Evolutionary conservation across 1,284 basidiomycete genomes (phyloP).

Genomic region (Cystobasidium sp.): DNA sequence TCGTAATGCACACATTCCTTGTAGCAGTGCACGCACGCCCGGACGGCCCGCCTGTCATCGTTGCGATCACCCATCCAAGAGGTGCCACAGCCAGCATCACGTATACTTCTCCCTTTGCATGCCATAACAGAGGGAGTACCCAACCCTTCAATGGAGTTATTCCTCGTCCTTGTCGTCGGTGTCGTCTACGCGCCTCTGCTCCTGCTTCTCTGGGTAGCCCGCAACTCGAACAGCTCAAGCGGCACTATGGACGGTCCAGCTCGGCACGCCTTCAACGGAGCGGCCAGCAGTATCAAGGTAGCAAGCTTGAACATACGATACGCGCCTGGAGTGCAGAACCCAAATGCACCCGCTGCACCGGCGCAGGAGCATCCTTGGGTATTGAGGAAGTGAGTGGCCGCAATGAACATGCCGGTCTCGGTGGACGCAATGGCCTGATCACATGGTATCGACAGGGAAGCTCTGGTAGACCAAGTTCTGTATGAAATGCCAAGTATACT

Average conservation of each 20-base stretch:
- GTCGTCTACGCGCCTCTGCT: constrained; percentile 25
- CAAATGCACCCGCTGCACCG: background rate
- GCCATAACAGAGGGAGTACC: background rate
- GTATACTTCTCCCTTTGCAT: background rate
- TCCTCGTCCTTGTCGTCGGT: constrained; percentile 17
- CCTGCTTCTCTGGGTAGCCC: constrained; percentile 14
- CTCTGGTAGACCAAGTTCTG: constrained; percentile 48
- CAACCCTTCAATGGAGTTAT: constrained; percentile 15
- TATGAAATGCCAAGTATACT: constrained; percentile 50
- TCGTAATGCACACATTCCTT: no score
- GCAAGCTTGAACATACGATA: constrained; percentile 40
- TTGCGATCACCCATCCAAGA: no score
- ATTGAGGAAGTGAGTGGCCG: constrained; percentile 7
- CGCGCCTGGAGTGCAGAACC: constrained; percentile 7
- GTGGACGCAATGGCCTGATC: background rate
- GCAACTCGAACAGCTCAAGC: background rate
- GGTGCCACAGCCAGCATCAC: background rate
- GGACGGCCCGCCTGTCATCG: no score
- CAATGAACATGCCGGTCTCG: background rate
- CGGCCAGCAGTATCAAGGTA: constrained; percentile 31
- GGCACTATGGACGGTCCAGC: constrained; percentile 14
- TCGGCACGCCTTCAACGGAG: background rate
- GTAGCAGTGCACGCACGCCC: no score
- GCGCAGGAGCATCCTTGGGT: constrained; percentile 29
- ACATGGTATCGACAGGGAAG: constrained; percentile 28